phyloP scores from a whole-genome alignment of 2,329 filamentous ascomycete species.

The Calonectria pteridis region DNA sequence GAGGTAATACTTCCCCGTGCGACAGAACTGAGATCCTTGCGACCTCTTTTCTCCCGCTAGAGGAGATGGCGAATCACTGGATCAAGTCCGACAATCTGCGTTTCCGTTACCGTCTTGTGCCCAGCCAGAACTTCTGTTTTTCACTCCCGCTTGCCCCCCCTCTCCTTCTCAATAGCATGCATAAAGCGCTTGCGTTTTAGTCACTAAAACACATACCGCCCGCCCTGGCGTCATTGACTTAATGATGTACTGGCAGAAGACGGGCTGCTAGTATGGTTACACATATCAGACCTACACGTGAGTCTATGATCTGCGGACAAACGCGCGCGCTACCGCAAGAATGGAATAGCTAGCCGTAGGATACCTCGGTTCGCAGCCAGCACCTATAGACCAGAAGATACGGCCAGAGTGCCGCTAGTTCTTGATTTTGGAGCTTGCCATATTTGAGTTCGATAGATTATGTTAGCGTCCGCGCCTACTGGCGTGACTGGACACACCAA shows the following conservation, averaged over 20 bases:
- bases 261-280: neutral
- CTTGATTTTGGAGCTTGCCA: conserved; percentile 1
- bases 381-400: neutral
- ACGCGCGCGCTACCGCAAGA: neutral
- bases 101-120: neutral
- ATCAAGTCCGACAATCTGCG: neutral
- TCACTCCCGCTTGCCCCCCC: neutral
- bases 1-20: conserved; percentile 23
- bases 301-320: neutral
- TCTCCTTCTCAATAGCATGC: neutral
- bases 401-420: neutral
- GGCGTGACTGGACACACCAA: neutral
- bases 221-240: neutral
- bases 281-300: neutral
- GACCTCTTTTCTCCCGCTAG: neutral
- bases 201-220: neutral
- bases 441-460: conserved; percentile 9
- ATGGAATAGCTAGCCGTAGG: neutral
- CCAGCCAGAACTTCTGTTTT: neutral
- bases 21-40: neutral
- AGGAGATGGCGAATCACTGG: neutral
- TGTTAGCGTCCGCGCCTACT: conserved; percentile 1
- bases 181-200: neutral
- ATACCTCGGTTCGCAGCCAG: neutral
- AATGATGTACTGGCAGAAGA: neutral